phyloP scores from a whole-genome alignment of 805 yeast species.

The Torulaspora delbrueckii region DNA sequence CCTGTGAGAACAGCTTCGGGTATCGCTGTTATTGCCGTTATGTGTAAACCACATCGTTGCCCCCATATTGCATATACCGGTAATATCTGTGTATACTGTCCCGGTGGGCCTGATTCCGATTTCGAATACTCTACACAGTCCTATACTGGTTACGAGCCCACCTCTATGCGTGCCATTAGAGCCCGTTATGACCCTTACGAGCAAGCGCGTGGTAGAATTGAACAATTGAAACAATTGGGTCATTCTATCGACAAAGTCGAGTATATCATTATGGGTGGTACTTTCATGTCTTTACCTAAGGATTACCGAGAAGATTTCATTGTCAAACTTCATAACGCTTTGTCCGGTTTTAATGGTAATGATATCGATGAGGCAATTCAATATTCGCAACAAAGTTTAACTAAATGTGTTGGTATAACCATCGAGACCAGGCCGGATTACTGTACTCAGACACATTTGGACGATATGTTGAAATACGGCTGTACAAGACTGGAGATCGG shows the following conservation, averaged over 20 bases:
- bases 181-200: conserved; percentile 98
- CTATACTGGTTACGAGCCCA: conserved; percentile 97
- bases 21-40: conserved; percentile 97
- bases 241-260: conserved; percentile 97
- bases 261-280: conserved; percentile 98
- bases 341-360: conserved; percentile 85
- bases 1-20: conserved; percentile 99
- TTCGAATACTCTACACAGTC: conserved; percentile 98
- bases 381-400: conserved; percentile 88
- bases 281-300: conserved; percentile 90
- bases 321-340: conserved; percentile 85
- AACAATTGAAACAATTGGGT: conserved; percentile 90
- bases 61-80: conserved; percentile 99
- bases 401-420: conserved; percentile 97
- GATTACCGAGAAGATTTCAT: conserved; percentile 89
- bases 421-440: conserved; percentile 98
- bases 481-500: conserved; percentile 97
- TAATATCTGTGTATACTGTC: conserved; percentile 96
- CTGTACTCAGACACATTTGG: conserved; percentile 91
- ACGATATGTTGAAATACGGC: conserved; percentile 94
- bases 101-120: conserved; percentile 98
- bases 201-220: conserved; percentile 96
- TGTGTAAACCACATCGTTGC: conserved; percentile 99
- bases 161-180: conserved; percentile 98
- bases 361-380: conserved; percentile 85